Percentiles rank a stretch among this genome's conserved stretches.
These are phyloP conservation scores for Huntiella bhutanensis DNA, from an alignment of 2,329 filamentous ascomycete genomes.

Conservation along the genomic window DNA sequence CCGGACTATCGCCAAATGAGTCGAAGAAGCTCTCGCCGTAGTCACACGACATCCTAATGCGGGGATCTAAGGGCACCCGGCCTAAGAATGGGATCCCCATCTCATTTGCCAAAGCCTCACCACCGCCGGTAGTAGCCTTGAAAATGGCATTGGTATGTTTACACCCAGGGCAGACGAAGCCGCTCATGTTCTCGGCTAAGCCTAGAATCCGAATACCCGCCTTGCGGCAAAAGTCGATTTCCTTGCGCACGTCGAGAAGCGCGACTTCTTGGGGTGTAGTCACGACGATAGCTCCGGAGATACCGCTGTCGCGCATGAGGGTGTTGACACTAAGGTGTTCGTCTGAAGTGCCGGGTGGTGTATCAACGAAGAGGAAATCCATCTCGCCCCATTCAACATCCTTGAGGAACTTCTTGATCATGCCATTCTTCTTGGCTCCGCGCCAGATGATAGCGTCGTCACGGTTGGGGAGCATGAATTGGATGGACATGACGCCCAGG, in stretches of 20 bases:
- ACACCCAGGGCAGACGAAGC: constrained; percentile 90
- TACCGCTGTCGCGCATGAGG: constrained; percentile 74
- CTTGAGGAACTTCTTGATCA: constrained; percentile 96
- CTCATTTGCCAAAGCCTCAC: constrained; percentile 59
- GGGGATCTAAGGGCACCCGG: constrained; percentile 73
- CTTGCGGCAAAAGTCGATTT: constrained; percentile 94
- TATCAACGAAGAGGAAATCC: constrained; percentile 86
- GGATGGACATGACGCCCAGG: constrained; percentile 86
- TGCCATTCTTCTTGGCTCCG: constrained; percentile 92
- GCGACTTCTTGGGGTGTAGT: constrained; percentile 91
- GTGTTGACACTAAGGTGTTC: constrained; percentile 91
- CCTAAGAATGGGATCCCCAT: constrained; percentile 79
- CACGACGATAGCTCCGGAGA: constrained; percentile 83
- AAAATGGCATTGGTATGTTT: constrained; percentile 73
- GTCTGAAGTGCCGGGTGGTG: constrained; percentile 84
- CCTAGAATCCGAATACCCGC: constrained; percentile 77
- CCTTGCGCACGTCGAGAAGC: constrained; percentile 82
- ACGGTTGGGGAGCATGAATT: constrained; percentile 88
- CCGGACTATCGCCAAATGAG: constrained; percentile 79
- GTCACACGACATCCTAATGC: constrained; percentile 92
- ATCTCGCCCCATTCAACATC: constrained; percentile 95
- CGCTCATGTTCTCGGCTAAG: constrained; percentile 93
- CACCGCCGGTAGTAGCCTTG: constrained; percentile 76
- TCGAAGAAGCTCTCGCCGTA: constrained; percentile 97
- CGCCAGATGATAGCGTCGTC: constrained; percentile 97